Percentiles rank a stretch among this genome's conserved stretches.
phyloP scores from a whole-genome alignment of 257 asterid genomes.

The Primulina huaijiensis region DNA sequence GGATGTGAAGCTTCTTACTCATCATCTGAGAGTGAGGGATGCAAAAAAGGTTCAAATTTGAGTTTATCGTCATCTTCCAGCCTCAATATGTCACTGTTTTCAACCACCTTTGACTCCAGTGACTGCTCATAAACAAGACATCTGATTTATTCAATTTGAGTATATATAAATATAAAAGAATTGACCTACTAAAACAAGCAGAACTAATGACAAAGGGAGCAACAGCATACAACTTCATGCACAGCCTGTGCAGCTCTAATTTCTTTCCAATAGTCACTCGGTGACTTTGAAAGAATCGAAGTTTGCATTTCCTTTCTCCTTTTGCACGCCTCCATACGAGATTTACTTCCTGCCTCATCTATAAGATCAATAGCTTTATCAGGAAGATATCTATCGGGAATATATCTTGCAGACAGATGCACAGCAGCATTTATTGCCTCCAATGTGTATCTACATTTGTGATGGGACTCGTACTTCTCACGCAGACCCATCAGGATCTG shows the following conservation, averaged over 20 bases:
- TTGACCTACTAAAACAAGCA: neutral
- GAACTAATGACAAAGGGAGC: neutral
- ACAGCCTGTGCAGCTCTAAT: slow-evolving; percentile 72
- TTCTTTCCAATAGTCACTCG: slow-evolving; percentile 87
- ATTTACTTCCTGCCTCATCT: slow-evolving; percentile 99
- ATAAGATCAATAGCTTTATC: slow-evolving; percentile 97
- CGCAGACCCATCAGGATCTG: slow-evolving; percentile 81
- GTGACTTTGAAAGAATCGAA: slow-evolving; percentile 62
- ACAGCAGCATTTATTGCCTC: slow-evolving; percentile 98
- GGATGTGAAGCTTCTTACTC: slow-evolving; percentile 53
- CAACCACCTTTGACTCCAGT: slow-evolving; percentile 41
- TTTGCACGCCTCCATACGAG: slow-evolving; percentile 78
- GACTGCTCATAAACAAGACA: slow-evolving; percentile 41
- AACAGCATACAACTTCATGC: slow-evolving; percentile 64
- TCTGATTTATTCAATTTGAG: slow-evolving; percentile 27
- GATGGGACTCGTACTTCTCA: slow-evolving; percentile 79
- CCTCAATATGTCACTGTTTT: slow-evolving; percentile 35
- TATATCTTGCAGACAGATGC: slow-evolving; percentile 76
- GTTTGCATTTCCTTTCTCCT: slow-evolving; percentile 65
- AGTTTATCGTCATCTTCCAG: slow-evolving; percentile 39
- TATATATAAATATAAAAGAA: neutral
- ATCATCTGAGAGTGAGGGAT: slow-evolving; percentile 37
- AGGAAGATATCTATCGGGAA: slow-evolving; percentile 92
- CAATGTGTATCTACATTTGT: slow-evolving; percentile 74
- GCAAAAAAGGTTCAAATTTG: slow-evolving; percentile 31